Evolutionary conservation across 2,329 filamentous ascomycete genomes (phyloP).

Genomic region (Parafenestella ontariensis): DNA sequence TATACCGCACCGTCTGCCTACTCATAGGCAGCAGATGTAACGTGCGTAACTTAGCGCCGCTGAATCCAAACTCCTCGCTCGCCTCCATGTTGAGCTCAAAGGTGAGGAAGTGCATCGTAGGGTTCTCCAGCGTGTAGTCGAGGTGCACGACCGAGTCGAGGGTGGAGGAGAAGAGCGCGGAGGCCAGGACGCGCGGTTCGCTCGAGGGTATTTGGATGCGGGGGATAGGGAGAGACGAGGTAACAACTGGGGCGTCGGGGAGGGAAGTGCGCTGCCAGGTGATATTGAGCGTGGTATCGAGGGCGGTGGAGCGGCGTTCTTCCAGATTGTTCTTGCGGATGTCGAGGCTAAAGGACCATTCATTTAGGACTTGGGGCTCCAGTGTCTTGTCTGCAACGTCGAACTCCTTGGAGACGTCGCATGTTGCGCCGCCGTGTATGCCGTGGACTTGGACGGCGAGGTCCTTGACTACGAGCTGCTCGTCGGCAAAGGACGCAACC

Average conservation of each 20-base stretch:
- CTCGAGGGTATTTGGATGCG: constrained; percentile 80
- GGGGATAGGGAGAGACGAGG: constrained; percentile 75
- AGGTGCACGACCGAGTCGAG: constrained; percentile 36
- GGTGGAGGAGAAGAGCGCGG: constrained; percentile 46
- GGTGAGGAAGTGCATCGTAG: constrained; percentile 83
- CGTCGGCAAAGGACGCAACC: constrained; percentile 76
- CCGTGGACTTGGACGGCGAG: constrained; percentile 68
- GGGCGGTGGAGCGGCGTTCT: constrained; percentile 75
- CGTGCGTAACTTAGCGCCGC: constrained; percentile 80
- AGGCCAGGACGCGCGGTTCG: constrained; percentile 82
- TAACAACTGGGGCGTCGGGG: constrained; percentile 37
- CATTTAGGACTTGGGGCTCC: constrained; percentile 71
- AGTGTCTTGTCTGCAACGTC: constrained; percentile 52
- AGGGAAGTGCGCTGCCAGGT: constrained; percentile 71
- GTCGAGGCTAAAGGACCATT: constrained; percentile 75
- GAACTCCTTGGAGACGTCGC: constrained; percentile 50
- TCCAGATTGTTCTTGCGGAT: constrained; percentile 81
- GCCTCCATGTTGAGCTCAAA: constrained; percentile 94
- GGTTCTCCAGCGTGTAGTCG: constrained; percentile 1
- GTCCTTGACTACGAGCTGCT: constrained; percentile 67
- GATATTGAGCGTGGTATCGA: constrained; percentile 78
- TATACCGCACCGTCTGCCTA: constrained; percentile 74
- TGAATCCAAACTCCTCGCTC: constrained; percentile 91
- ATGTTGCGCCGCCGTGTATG: constrained; percentile 68
- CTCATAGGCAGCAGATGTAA: constrained; percentile 85